Base-by-base conservation (phyloP, 495 filamentous ascomycete species). In the Immersiella caudata region DNA sequence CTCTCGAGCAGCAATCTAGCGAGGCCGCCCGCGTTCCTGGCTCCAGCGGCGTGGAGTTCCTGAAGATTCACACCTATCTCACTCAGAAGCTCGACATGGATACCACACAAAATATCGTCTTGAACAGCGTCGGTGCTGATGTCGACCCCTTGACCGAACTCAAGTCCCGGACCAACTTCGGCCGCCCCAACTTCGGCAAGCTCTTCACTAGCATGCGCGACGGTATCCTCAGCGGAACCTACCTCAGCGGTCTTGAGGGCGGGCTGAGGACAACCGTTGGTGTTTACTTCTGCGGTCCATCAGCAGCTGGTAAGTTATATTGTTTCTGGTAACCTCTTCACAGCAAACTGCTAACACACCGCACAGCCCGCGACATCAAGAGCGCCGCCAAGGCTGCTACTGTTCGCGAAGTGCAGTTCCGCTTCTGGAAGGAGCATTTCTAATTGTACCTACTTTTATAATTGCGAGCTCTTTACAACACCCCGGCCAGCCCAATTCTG, bases 61-160 rank as follows among this genome's bases (percentile, higher is more conserved):
- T 99, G 71, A 91, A 93, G 73, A 99, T 99, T 70, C 95, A 98
- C 81, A 98, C 93, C 2, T 99, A 97, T 74, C 91, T 99, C 50
- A 99, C 95, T 6, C 95, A 98, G 79, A 89, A 86, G 60, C 87
- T 99, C 22, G 94, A 98, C 79, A 83, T 89, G 66, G 93, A 99
- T 72, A 96, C 92, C 1, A 90, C 94, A 2, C 87, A 97, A 59
- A 99, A 99, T 75, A 97, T 99, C 79, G 93, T 97, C 64, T 84
- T 99, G 27, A 98, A 99, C 80, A 91, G 88, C 67, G 94, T 98
- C 40, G 95, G 95, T 64, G 87, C 88, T 62, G 88, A 87, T 16
- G 82, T 93, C 27, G 95, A 99, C 75, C 96, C 96, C 1, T 82
- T 99, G 49, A 99, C 95, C 0, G 93, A 98, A 77, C 82, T 99